Conservation (phyloP, 2,329 filamentous ascomycete genomes). For the Annulohypoxylon truncatum region DNA sequence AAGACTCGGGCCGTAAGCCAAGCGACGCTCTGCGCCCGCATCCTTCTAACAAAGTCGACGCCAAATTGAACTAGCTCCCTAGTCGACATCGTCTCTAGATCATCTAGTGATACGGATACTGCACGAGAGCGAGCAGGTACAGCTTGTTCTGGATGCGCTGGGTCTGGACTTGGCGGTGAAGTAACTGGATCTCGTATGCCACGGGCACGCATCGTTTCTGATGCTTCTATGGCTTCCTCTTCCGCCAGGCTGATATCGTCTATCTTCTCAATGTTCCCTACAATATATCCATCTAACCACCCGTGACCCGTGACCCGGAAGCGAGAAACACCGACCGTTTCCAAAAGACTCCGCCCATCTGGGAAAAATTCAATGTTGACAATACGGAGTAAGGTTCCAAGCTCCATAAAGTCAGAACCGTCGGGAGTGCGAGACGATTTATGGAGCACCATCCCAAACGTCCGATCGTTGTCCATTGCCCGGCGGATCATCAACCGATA, state of each 20-base stretch:
- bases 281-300: constrained; percentile 78
- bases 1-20: constrained; percentile 82
- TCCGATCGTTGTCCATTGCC: constrained; percentile 76
- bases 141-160: constrained; percentile 32
- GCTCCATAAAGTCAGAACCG: constrained; percentile 68
- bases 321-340: constrained; percentile 79
- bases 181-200: constrained; percentile 45
- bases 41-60: constrained; percentile 74
- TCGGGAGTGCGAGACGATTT: constrained; percentile 60
- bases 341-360: constrained; percentile 84
- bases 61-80: constrained; percentile 74
- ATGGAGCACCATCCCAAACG: constrained; percentile 87
- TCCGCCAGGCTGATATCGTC: constrained; percentile 85
- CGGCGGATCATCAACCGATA: constrained; percentile 91
- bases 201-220: constrained; percentile 64
- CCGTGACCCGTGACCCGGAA: constrained; percentile 77
- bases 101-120: constrained; percentile 39
- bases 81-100: constrained; percentile 73
- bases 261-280: constrained; percentile 80
- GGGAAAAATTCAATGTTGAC: constrained; percentile 77
- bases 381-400: constrained; percentile 83
- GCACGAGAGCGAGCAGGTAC: constrained; percentile 33
- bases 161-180: constrained; percentile 21
- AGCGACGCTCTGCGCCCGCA: constrained; percentile 74
- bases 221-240: constrained; percentile 80